phyloP scores from a whole-genome alignment of 495 filamentous ascomycete genomes.

The Aspergillus ellipticus region DNA sequence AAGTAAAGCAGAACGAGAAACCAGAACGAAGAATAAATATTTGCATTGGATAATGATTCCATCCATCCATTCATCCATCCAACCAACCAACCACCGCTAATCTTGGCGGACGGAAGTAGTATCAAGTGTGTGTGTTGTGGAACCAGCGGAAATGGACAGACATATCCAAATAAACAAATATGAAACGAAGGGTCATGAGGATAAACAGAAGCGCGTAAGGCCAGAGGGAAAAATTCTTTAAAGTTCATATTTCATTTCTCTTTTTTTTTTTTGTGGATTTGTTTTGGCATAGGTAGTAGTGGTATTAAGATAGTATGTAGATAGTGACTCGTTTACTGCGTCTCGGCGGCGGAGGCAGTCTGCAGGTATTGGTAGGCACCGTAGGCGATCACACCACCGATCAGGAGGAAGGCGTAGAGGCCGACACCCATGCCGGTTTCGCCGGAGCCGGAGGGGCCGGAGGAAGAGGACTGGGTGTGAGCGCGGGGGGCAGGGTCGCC shows the following conservation, averaged over 20 bases:
- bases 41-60: constrained; percentile 17
- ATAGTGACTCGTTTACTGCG: constrained; percentile 15
- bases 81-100: constrained; percentile 1
- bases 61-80: constrained; percentile 19
- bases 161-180: constrained; percentile 10
- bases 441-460: constrained; percentile 44
- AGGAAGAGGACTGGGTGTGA: constrained; percentile 48
- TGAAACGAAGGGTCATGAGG: background rate
- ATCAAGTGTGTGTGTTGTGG: background rate
- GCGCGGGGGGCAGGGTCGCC: constrained; percentile 78
- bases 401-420: constrained; percentile 75
- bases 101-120: constrained; percentile 4
- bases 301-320: no score
- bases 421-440: constrained; percentile 64
- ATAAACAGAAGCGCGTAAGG: background rate
- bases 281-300: no score
- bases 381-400: constrained; percentile 76
- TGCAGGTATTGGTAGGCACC: constrained; percentile 85
- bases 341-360: constrained; percentile 43
- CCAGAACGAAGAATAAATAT: constrained; percentile 10
- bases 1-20: constrained; percentile 1
- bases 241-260: constrained; percentile 5
- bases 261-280: constrained; percentile 3
- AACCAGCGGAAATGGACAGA: constrained; percentile 10
- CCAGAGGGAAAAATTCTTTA: constrained; percentile 3